Evolutionary conservation across 208 protist genomes (phyloP).

Genomic region (Leishmania lainsoni): DNA sequence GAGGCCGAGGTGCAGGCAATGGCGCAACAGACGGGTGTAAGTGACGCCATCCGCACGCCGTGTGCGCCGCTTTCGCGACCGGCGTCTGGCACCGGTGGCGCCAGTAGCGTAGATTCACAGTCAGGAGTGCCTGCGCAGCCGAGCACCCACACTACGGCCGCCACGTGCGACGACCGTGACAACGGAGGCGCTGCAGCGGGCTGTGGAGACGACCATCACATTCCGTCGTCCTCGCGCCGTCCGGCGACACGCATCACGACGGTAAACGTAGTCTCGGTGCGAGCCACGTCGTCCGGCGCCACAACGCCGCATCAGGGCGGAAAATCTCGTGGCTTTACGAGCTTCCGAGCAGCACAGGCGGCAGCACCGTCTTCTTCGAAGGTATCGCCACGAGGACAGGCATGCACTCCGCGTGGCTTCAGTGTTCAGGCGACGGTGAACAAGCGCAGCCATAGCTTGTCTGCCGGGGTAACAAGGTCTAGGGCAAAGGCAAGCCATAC

Average conservation of each 20-base stretch:
- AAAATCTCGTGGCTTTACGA: conserved; percentile 3
- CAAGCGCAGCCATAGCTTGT: not conserved
- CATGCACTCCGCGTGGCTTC: not conserved
- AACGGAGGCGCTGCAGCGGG: not conserved
- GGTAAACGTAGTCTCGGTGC: not conserved
- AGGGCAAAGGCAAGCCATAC: not conserved
- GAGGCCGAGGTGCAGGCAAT: not conserved
- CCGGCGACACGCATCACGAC: not conserved
- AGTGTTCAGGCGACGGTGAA: not conserved
- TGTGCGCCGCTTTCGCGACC: not conserved
- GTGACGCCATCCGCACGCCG: not conserved
- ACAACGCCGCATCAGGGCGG: not conserved
- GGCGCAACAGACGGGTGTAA: not conserved
- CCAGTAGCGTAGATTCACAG: not conserved
- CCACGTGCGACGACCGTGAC: not conserved
- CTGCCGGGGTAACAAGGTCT: not conserved
- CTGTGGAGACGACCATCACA: not conserved
- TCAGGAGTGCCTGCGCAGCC: not conserved
- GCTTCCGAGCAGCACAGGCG: not conserved
- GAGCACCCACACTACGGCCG: not conserved
- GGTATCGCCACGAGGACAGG: not conserved
- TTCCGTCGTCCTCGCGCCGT: not conserved
- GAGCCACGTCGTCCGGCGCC: not conserved
- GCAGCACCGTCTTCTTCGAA: not conserved
- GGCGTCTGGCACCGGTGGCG: not conserved